Percentiles rank a stretch among this genome's conserved stretches.
Evolutionary conservation across 345 rosid genomes (phyloP).

Genomic region (Crucihimalaya himalaica): DNA sequence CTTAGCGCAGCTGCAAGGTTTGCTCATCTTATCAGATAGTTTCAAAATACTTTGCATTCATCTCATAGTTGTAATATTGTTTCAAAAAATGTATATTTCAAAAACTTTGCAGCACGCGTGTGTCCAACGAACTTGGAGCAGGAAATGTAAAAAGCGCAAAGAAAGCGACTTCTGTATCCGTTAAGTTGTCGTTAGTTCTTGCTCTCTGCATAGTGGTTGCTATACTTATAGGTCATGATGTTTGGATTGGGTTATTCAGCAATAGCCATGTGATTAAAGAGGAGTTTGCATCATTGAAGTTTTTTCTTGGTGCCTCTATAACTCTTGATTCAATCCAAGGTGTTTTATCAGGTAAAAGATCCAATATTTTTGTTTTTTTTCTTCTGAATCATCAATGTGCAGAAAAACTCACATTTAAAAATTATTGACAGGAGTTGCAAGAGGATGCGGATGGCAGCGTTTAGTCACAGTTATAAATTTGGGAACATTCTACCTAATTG

Average conservation of each 20-base stretch:
- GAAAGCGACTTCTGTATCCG: constrained; percentile 50
- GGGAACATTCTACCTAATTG: constrained; percentile 51
- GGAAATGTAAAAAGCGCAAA: constrained; percentile 54
- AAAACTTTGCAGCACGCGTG: constrained; percentile 61
- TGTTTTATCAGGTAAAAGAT: constrained; percentile 55
- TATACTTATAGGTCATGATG: constrained; percentile 53
- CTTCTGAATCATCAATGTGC: not conserved
- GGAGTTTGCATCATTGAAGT: constrained; percentile 57
- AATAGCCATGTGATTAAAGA: constrained; percentile 41
- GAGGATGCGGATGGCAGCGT: constrained; percentile 85
- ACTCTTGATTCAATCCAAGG: constrained; percentile 62
- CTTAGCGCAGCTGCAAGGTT: constrained; percentile 87
- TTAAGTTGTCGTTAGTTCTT: constrained; percentile 58
- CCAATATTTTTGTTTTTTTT: not conserved
- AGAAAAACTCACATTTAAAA: not conserved
- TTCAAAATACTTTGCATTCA: not conserved
- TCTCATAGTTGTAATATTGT: not conserved
- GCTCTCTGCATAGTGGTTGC: constrained; percentile 47
- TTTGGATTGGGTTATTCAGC: constrained; percentile 67
- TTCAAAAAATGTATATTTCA: not conserved
- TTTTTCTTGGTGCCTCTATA: constrained; percentile 57
- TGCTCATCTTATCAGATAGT: not conserved
- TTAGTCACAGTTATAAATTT: constrained; percentile 54
- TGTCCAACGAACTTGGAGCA: constrained; percentile 82
- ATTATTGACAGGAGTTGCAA: constrained; percentile 52